phyloP scores from a whole-genome alignment of 129 eudicot genomes.

The Flaveria robusta region DNA sequence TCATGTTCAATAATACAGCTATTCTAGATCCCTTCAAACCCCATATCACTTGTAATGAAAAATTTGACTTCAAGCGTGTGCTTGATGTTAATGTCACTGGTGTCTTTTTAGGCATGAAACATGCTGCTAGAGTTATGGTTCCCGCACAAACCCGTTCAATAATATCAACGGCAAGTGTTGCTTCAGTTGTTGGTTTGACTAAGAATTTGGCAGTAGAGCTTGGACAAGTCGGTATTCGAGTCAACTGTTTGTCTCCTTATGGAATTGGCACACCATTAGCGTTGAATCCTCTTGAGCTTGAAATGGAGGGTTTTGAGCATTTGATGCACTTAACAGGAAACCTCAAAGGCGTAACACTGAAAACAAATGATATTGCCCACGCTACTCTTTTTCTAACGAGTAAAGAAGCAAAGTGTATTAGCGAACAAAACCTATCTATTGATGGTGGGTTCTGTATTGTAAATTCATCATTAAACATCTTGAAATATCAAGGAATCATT shows the following conservation, averaged over 20 bases:
- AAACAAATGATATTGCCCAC: neutral
- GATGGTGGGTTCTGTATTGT: slow-evolving; percentile 5
- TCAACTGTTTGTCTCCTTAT: neutral
- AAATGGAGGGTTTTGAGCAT: neutral
- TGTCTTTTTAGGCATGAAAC: slow-evolving; percentile 46
- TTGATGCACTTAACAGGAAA: neutral
- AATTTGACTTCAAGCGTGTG: slow-evolving; percentile 35
- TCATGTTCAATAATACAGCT: slow-evolving; percentile 6
- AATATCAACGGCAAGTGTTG: neutral
- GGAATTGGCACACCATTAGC: neutral
- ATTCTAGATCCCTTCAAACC: neutral
- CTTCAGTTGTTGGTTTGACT: slow-evolving; percentile 8
- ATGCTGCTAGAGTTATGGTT: slow-evolving; percentile 63
- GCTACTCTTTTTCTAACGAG: slow-evolving; percentile 11
- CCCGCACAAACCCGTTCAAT: slow-evolving; percentile 19
- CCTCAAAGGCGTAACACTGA: neutral
- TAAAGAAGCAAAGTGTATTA: neutral
- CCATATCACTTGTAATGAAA: slow-evolving; percentile 28
- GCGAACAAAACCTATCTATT: slow-evolving; percentile 4
- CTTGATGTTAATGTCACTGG: slow-evolving; percentile 39
- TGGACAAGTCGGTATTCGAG: slow-evolving; percentile 8
- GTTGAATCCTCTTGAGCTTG: neutral
- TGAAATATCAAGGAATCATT: neutral
- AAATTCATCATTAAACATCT: neutral
- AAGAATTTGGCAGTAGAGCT: slow-evolving; percentile 6